Evolutionary conservation across 1,284 basidiomycete genomes (phyloP).

Genomic region (Boletus putidus): DNA sequence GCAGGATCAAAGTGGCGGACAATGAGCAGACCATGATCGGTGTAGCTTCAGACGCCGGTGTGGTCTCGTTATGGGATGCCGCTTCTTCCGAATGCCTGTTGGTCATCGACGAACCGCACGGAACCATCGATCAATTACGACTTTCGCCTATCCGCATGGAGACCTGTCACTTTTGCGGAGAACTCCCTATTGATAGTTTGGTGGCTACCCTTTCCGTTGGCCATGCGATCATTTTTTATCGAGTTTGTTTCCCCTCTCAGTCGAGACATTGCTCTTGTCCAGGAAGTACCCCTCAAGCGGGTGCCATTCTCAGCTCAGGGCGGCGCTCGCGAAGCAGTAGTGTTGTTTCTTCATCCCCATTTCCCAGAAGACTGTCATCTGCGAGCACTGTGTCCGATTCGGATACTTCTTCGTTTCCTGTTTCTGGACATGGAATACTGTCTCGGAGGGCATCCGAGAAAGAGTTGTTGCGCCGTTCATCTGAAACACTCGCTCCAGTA

Average conservation of each 20-base stretch:
- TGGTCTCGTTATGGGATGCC: constrained; percentile 71
- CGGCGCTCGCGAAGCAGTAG: constrained; percentile 62
- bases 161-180: constrained; percentile 66
- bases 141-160: constrained; percentile 52
- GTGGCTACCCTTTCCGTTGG: constrained; percentile 62
- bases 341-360: constrained; percentile 51
- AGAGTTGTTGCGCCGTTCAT: constrained; percentile 51
- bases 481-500: constrained; percentile 53
- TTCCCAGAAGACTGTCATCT: constrained; percentile 45
- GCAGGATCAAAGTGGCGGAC: constrained; percentile 51
- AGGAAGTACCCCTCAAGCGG: constrained; percentile 46
- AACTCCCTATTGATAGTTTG: constrained; percentile 63
- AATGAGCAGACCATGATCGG: constrained; percentile 54
- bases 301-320: constrained; percentile 48
- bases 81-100: constrained; percentile 58
- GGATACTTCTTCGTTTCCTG: constrained; percentile 61
- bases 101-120: constrained; percentile 58
- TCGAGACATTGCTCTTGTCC: constrained; percentile 66
- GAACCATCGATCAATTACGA: constrained; percentile 53
- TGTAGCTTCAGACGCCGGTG: constrained; percentile 62
- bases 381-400: constrained; percentile 43
- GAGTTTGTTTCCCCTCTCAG: constrained; percentile 57
- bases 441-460: constrained; percentile 69
- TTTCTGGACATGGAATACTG: constrained; percentile 75
- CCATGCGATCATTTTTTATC: constrained; percentile 59